These are phyloP conservation scores for Paecilomyces formosus DNA, from an alignment of 2,329 filamentous ascomycete genomes.

Conservation along the genomic window DNA sequence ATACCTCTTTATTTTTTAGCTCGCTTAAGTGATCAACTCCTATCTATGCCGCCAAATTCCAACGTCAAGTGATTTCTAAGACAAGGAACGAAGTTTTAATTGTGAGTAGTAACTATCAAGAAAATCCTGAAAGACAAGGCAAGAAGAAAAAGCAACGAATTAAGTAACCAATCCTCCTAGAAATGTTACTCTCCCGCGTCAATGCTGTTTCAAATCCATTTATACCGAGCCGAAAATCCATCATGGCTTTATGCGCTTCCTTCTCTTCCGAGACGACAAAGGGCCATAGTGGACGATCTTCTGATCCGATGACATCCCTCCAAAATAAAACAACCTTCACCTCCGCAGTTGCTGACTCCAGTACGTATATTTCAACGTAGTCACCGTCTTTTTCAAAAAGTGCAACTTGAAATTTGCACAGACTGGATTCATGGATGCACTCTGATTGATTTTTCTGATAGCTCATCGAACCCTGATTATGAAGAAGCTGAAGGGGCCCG, in stretches of 20 bases:
- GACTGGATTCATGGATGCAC: no score
- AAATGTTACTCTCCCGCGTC: not conserved
- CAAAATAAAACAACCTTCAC: not conserved
- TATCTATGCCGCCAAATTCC: no score
- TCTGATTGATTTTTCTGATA: not conserved
- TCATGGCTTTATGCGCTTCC: not conserved
- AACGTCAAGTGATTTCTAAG: no score
- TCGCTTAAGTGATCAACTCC: no score
- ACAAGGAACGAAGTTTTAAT: no score
- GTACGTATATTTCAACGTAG: not conserved
- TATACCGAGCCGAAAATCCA: not conserved
- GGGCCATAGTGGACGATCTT: not conserved
- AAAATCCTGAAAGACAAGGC: no score
- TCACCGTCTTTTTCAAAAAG: not conserved
- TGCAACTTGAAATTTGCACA: not conserved
- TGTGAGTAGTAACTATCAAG: no score
- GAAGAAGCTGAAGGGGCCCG: not conserved
- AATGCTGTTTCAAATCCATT: not conserved
- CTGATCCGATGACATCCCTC: not conserved
- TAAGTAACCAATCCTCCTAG: not conserved
- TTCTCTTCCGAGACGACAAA: not conserved
- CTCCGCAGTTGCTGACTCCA: not conserved
- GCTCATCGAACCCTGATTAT: not conserved
- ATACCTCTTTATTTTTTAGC: no score
- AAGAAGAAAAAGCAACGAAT: not conserved